Base-by-base conservation (phyloP, 2,329 filamentous ascomycete species). In the Hysterium pulicare region DNA sequence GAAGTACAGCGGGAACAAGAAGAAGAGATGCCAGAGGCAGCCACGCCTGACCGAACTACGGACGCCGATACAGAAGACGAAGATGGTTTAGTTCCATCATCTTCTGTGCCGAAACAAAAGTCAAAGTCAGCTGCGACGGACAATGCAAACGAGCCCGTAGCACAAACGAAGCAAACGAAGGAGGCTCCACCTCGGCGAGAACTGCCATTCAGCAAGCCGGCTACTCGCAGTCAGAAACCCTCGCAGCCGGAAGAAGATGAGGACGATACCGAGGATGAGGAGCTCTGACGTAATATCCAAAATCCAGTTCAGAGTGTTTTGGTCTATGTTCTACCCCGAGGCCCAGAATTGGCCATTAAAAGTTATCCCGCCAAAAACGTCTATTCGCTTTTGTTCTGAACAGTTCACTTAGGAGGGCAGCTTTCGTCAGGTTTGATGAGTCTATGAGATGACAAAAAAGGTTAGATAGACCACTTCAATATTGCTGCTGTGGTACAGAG, bases 211-310 rank as follows among this genome's bases (percentile, higher is more conserved):
- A 50, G 47, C 6, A 57, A 54, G 36, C 47, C 47, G 31, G 44
- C 45, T 5, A 57, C 54, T 17, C 53, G 56, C 15, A 54, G 49
- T 16, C 48, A 52, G 37, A 39, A 47, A 30, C 47, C 42, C 9
- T 16, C 50, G 36, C 44, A 51, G 21, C 33, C 42, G 10, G 37
- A 35, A 16, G 47, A 42, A 22, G 48, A 46, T 3, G 62, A 63
- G 33, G 60, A 63, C 22, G 62, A 63, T 34, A 66, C 62, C 5
- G 62, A 65, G 3, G 64, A 67, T n/a, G 64, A 68, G 10, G 65
- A 67, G 41, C 32, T 66, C 6, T 66, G 40, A 53, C 9, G 32
- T 24, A 34, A n/a, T 31, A 3, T 11, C 28, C 28, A 31, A 31
- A 3, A 31, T 11, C 28, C 13, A 31, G 13, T 11, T 31, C 28